Base-by-base conservation (phyloP, 2,329 filamentous ascomycete genomes). In the Trichoderma sp. region DNA sequence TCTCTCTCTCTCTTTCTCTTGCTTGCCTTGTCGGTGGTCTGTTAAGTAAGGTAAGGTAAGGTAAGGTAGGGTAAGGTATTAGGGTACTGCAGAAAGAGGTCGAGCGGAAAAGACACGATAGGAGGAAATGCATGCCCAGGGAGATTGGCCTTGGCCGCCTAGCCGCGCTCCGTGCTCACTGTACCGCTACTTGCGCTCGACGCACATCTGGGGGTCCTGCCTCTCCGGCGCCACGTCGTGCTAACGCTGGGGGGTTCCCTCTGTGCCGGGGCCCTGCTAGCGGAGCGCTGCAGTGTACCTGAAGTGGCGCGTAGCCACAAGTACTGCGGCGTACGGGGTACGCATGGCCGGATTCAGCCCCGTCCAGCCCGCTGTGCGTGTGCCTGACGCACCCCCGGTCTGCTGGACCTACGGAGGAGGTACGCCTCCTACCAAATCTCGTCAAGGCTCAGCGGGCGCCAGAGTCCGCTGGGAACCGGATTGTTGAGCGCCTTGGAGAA, bases 61-160 rank as follows among this genome's bases (percentile, higher is more conserved):
- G 30, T 34, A 10, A 34, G 30, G 30, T 30, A 30, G 9, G 28
- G 28, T 7, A 1, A 30, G 28, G 28, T 39, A 26, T 12, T 41
- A 47, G 10, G 30, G 30, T 24, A 28, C 34, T 39, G 12, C 34
- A 56, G 45, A 58, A 19, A 45, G 7, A 9, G 48, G 15, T 30
- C 21, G 48, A 62, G 24, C 44, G 50, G 48, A 63, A 55, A 55
- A 63, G 60, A 44, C 60, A 63, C 60, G 60, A 63, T 63, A 63
- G 60, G 60, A 63, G 60, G 60, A 41, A 63, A 44, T 55, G 56
- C 56, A n/a, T 58, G 24, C 41, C 52, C 34, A 48, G 60, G 60
- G 60, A 63, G 60, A 63, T 63, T 63, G 57, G 60, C 60, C 50
- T 41, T 63, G 50, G 60, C 50, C 48, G 59, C 45, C 58, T 52